Evolutionary conservation across 2,329 filamentous ascomycete species (phyloP).

Genomic region (Bimuria novae-zelandiae): DNA sequence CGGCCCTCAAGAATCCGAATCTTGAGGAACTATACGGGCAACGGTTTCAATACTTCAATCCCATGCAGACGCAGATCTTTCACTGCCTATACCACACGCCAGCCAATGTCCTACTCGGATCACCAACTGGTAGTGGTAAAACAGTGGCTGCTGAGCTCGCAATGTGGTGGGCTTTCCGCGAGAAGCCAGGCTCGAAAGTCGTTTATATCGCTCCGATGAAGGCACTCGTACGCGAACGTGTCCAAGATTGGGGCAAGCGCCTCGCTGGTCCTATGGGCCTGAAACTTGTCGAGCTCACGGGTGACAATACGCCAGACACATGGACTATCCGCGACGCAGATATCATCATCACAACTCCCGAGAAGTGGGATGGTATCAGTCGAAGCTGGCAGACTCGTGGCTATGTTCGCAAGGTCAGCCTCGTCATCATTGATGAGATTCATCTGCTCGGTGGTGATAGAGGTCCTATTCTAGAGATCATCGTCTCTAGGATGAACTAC

Average conservation of each 20-base stretch:
- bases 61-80: conserved; percentile 99
- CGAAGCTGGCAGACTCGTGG: conserved; percentile 98
- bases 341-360: conserved; percentile 98
- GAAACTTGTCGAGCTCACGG: conserved; percentile 92
- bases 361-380: conserved; percentile 99
- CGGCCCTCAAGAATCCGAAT: conserved; percentile 82
- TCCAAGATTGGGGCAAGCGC: conserved; percentile 89
- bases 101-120: conserved; percentile 90
- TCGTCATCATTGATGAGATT: conserved; percentile 99
- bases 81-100: conserved; percentile 93
- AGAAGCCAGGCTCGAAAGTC: conserved; percentile 92
- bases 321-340: conserved; percentile 93
- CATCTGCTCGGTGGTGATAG: conserved; percentile 95
- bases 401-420: conserved; percentile 90
- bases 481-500: conserved; percentile 93
- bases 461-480: conserved; percentile 97
- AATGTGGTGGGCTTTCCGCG: conserved; percentile 99
- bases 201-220: conserved; percentile 99
- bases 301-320: conserved; percentile 97
- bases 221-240: conserved; percentile 91
- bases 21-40: conserved; percentile 87
- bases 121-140: conserved; percentile 95
- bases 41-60: conserved; percentile 96
- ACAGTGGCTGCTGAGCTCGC: conserved; percentile 94
- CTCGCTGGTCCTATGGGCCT: conserved; percentile 82